Conservation (phyloP, 1,284 basidiomycete genomes). For the Microbotryum silenes-acaulis region DNA sequence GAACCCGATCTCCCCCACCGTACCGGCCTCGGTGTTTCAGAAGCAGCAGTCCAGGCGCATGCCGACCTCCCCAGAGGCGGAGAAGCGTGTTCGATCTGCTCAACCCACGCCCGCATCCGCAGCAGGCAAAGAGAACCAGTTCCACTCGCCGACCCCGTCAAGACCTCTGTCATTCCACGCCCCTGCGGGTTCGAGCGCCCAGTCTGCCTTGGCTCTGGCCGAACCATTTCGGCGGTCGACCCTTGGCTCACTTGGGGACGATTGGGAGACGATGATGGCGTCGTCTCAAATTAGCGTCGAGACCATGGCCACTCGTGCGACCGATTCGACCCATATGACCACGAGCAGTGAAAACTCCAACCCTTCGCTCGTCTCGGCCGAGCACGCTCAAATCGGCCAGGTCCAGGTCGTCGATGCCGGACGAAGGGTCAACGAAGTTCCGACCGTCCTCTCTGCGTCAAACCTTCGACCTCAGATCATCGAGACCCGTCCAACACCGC, state of each 20-base stretch:
- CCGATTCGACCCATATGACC: slow-evolving; percentile 18
- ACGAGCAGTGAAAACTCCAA: slow-evolving; percentile 3
- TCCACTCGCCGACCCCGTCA: background rate
- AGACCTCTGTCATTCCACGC: background rate
- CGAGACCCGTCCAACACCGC: background rate
- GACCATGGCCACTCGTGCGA: slow-evolving; percentile 26
- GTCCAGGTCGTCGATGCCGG: background rate
- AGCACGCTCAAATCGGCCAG: background rate
- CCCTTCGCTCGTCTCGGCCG: background rate
- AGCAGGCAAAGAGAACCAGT: slow-evolving; percentile 16
- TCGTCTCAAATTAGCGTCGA: slow-evolving; percentile 11
- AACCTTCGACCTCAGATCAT: background rate
- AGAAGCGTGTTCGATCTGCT: background rate
- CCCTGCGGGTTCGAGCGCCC: background rate
- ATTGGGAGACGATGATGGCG: slow-evolving; percentile 1
- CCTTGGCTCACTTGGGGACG: background rate
- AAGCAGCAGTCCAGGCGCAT: slow-evolving; percentile 1
- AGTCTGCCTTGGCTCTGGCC: background rate
- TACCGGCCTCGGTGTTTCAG: slow-evolving; percentile 27
- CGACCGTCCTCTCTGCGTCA: background rate
- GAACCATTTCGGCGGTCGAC: background rate
- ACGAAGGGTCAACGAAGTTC: too few species aligned
- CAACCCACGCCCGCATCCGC: background rate
- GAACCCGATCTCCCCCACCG: slow-evolving; percentile 4
- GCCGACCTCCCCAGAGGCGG: background rate